Conservation (phyloP, 2,329 filamentous ascomycete genomes). For the Fusarium hainanense region DNA sequence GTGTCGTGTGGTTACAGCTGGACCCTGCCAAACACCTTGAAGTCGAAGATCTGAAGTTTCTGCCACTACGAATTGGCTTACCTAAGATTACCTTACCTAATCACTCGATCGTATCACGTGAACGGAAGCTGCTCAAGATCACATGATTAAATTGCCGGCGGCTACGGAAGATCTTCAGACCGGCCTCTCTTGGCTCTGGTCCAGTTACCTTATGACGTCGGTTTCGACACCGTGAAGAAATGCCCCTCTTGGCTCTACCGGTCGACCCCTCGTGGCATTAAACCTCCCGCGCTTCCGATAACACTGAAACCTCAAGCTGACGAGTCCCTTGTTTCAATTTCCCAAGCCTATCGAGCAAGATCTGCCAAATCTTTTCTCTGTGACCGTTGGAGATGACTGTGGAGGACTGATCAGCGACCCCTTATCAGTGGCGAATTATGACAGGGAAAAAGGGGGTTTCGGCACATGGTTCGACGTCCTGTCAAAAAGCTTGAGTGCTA, state of each 20-base stretch:
- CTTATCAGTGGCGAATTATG: slow-evolving; percentile 41
- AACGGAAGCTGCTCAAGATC: neutral
- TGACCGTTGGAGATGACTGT: slow-evolving; percentile 18
- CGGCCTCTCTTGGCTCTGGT: slow-evolving; percentile 4
- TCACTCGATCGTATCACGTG: too few relatives aligned
- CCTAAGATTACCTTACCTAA: slow-evolving; percentile 23
- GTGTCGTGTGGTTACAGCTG: slow-evolving; percentile 33
- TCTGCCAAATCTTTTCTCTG: slow-evolving; percentile 31
- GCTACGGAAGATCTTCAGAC: neutral
- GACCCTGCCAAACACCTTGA: slow-evolving; percentile 30
- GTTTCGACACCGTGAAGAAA: neutral
- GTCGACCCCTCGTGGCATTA: slow-evolving; percentile 34
- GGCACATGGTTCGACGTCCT: slow-evolving; percentile 7
- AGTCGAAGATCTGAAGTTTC: slow-evolving; percentile 45
- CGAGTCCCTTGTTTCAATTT: slow-evolving; percentile 45
- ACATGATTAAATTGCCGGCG: slow-evolving; percentile 7
- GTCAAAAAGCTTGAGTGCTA: slow-evolving; percentile 15
- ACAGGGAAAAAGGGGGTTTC: slow-evolving; percentile 32
- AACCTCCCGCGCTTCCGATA: slow-evolving; percentile 20
- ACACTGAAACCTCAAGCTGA: slow-evolving; percentile 38
- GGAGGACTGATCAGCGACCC: slow-evolving; percentile 24
- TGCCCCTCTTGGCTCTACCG: slow-evolving; percentile 36
- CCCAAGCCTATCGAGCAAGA: slow-evolving; percentile 25
- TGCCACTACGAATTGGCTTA: slow-evolving; percentile 29
- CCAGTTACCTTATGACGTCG: slow-evolving; percentile 40